A percentile compares a stretch with the other conserved stretches of the same genome.
Evolutionary conservation across 139 green algal genomes (phyloP).

Genomic region (Chlamydomonas incerta): DNA sequence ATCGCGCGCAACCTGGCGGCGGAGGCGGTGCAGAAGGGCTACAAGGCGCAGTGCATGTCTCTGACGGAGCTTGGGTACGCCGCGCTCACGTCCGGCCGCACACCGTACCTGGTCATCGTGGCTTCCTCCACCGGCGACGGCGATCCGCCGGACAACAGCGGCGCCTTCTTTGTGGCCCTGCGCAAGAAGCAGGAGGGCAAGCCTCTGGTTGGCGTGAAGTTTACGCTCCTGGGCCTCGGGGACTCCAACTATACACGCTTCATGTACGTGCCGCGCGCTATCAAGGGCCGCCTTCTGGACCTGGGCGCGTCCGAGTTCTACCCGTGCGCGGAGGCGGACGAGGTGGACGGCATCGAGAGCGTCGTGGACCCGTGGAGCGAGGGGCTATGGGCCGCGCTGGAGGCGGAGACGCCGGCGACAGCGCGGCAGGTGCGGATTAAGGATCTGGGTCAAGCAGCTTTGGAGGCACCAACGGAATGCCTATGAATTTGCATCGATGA

Average conservation of each 20-base stretch:
- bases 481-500: too few species aligned
- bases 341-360: constrained; percentile 92
- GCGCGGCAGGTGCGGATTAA: background rate
- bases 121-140: constrained; percentile 81
- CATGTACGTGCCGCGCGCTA: constrained; percentile 84
- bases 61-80: constrained; percentile 86
- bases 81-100: constrained; percentile 57
- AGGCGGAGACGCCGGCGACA: background rate
- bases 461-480: too few species aligned
- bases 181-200: constrained; percentile 50
- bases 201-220: constrained; percentile 76
- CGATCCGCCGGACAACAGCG: constrained; percentile 94
- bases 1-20: constrained; percentile 91
- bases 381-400: constrained; percentile 77
- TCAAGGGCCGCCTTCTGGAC: constrained; percentile 80
- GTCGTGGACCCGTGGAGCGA: constrained; percentile 87
- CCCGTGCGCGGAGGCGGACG: constrained; percentile 83
- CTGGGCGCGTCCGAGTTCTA: constrained; percentile 88
- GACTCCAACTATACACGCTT: constrained; percentile 99
- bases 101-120: constrained; percentile 64
- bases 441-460: too few species aligned
- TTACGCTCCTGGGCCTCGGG: constrained; percentile 91
- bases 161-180: constrained; percentile 76
- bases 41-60: constrained; percentile 55
- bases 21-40: constrained; percentile 72